A percentile compares a stretch with the other conserved stretches of the same genome.
Conservation (phyloP, 1,284 basidiomycete species). For the Paramarasmius palmivorus region DNA sequence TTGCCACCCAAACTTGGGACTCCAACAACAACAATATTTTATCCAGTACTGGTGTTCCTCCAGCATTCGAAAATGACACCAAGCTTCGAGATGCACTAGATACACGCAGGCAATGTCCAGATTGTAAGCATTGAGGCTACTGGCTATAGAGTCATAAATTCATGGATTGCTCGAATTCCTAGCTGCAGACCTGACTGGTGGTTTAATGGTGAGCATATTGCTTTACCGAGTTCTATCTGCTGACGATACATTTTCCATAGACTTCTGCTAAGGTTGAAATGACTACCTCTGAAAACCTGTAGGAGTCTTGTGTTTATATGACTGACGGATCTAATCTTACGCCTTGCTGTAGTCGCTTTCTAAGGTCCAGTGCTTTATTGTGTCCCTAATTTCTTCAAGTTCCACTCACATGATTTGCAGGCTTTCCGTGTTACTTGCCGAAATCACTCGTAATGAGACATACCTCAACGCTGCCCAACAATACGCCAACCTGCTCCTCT, state of each 20-base stretch:
- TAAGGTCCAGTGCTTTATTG: too few relatives aligned
- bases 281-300: not conserved
- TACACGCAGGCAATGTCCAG: too few relatives aligned
- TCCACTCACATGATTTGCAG: not conserved
- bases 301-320: not conserved
- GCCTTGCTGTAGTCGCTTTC: too few relatives aligned
- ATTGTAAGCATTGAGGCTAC: too few relatives aligned
- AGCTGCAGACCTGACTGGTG: not conserved
- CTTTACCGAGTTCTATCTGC: too few relatives aligned
- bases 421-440: slow-evolving; percentile 8
- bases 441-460: slow-evolving; percentile 1
- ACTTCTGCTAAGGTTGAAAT: not conserved
- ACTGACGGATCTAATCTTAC: too few relatives aligned
- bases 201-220: too few relatives aligned
- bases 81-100: not conserved
- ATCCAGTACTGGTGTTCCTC: too few relatives aligned
- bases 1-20: not conserved
- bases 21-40: not conserved
- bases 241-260: not conserved
- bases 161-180: too few relatives aligned
- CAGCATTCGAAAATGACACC: too few relatives aligned
- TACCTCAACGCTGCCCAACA: slow-evolving; percentile 7
- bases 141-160: too few relatives aligned
- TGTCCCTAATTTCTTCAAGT: not conserved
- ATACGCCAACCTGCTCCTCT: slow-evolving; percentile 6